Conservation (phyloP, 2,329 filamentous ascomycete species). For the Magnaporthiopsis incrustans region DNA sequence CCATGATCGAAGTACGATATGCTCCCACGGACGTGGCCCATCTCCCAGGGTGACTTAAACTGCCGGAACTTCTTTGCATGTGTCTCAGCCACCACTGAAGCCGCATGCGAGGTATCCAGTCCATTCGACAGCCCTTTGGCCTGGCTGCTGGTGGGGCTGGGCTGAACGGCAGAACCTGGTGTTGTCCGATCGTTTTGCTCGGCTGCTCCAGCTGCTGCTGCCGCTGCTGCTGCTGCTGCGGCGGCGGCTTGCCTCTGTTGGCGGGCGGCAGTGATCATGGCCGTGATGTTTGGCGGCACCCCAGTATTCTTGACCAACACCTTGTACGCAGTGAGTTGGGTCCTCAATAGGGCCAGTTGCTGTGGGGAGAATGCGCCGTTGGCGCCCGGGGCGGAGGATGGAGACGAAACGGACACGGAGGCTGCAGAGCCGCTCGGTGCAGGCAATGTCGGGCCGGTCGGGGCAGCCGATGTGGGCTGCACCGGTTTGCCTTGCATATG, state of each 20-base stretch:
- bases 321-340: conserved; percentile 89
- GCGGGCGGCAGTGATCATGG: conserved; percentile 70
- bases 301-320: conserved; percentile 80
- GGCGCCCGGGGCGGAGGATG: conserved; percentile 20
- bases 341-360: conserved; percentile 69
- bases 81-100: conserved; percentile 20
- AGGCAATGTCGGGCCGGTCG: conserved; percentile 18
- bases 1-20: conserved; percentile 79
- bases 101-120: conserved; percentile 26
- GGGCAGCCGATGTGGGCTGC: conserved; percentile 30
- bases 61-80: conserved; percentile 57
- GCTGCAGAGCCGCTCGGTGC: conserved; percentile 20
- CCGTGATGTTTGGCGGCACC: conserved; percentile 70
- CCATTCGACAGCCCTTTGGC: conserved; percentile 27
- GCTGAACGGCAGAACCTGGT: conserved; percentile 22
- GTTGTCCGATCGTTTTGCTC: conserved; percentile 4
- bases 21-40: conserved; percentile 39
- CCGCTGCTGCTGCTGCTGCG: conserved; percentile 38
- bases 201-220: conserved; percentile 33
- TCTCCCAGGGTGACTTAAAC: conserved; percentile 65
- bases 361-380: conserved; percentile 63
- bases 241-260: conserved; percentile 53
- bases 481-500: conserved; percentile 24
- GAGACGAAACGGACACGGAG: conserved; percentile 16
- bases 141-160: conserved; percentile 29